These are phyloP conservation scores for Micromonas commoda DNA, from an alignment of 139 green algal species.

Conservation along the genomic window DNA sequence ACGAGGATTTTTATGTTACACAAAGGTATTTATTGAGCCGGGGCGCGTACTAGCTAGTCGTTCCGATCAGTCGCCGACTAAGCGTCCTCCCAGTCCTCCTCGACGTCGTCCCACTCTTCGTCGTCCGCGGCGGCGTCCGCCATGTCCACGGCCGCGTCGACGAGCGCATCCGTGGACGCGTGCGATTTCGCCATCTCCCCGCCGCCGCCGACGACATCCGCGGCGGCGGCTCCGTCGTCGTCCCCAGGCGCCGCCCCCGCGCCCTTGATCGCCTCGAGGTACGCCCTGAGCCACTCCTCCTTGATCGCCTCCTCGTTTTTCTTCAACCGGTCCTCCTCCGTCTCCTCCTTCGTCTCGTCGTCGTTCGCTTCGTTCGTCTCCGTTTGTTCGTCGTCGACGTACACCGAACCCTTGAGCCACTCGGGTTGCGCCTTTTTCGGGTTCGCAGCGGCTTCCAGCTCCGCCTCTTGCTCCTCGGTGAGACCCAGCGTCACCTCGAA, in stretches of 20 bases:
- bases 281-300: background rate
- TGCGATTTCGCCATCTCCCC: background rate
- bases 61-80: too few relatives aligned
- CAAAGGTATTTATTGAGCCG: too few relatives aligned
- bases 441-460: background rate
- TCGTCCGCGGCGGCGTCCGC: background rate
- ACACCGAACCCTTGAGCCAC: background rate
- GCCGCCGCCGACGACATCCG: background rate
- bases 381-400: background rate
- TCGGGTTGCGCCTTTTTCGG: conserved; percentile 6
- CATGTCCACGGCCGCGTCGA: background rate
- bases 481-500: background rate
- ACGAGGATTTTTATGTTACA: too few relatives aligned
- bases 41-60: too few relatives aligned
- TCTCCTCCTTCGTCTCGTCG: background rate
- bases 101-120: background rate
- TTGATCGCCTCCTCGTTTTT: background rate
- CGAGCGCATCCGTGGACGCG: too few relatives aligned
- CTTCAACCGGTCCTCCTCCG: too few relatives aligned
- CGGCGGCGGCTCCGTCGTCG: background rate
- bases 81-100: conserved; percentile 18
- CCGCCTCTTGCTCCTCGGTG: background rate
- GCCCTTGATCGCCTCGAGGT: background rate
- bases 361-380: background rate
- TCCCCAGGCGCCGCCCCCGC: background rate